Base-by-base conservation (phyloP, 2,329 filamentous ascomycete species). In the Neophaeococcomyces aloes region DNA sequence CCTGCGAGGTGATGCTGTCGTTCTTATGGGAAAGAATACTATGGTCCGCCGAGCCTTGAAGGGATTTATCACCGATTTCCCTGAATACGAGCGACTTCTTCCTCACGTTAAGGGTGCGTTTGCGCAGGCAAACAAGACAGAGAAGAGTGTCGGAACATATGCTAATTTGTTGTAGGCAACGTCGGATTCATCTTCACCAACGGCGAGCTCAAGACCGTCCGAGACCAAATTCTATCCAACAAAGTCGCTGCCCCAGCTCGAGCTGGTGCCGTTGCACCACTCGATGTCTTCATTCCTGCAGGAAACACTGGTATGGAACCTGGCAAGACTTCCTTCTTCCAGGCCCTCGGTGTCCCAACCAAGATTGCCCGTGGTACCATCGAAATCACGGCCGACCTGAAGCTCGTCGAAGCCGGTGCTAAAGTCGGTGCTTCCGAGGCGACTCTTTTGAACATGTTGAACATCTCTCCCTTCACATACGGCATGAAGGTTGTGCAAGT, bases 281-380 rank as follows among this genome's bases (percentile, higher is more conserved):
- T 66, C 64, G 93, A 98, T 70, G 91, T 98, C 67, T 98, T 74
- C 76, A 69, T 98, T 58, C 91, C 91, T 57, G 91, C 88, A 60
- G 91, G 91, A 72, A 98, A 98, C 84, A 98, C 91, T 64, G 91
- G 91, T 75, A 98, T 98, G 91, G 91, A 98, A 73, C 93, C 91
- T 67, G 93, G 93, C 72, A 98, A 98, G 85, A 98, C 91, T 65
- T 96, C 91, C 67, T 98, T 98, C 87, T 98, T 98, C 88, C 91
- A 98, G 83, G 91, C 91, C 64, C 91, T 98, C 72, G 89, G 89
- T 86, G 87, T 98, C 68, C 91, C 91, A 67, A 98, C 91, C 80
- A 98, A 98, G 87, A 98, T 98, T 75, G 91, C 91, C 68, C 91
- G 91, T 94, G 93, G 91, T 93, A 98, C 91, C 74, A 98, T 98